These are phyloP conservation scores for Xylogone sp. DNA, from an alignment of 2,329 filamentous ascomycete species.

Conservation along the genomic window DNA sequence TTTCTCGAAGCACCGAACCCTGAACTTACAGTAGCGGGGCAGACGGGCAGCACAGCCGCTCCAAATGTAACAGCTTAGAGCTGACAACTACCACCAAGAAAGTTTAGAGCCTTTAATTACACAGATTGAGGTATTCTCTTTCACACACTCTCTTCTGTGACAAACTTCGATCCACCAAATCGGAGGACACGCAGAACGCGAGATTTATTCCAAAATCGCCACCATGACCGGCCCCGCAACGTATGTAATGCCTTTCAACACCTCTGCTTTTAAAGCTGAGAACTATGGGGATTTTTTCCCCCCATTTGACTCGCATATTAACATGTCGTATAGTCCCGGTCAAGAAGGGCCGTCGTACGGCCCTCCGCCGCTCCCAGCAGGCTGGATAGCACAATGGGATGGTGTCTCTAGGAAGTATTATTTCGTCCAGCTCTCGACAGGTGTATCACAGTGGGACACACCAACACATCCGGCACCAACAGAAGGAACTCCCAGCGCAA, in stretches of 20 bases:
- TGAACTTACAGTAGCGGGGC: too few relatives aligned
- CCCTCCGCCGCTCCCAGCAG: conserved; percentile 57
- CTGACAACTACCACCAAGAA: too few relatives aligned
- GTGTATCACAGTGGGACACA: conserved; percentile 70
- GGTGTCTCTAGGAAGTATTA: conserved; percentile 62
- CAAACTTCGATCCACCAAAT: background rate
- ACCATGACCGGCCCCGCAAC: conserved; percentile 26
- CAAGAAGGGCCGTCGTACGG: conserved; percentile 30
- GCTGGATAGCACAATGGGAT: conserved; percentile 71
- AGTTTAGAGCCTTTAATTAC: too few relatives aligned
- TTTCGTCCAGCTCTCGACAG: conserved; percentile 69
- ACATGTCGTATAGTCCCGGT: conserved; percentile 20
- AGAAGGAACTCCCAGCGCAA: conserved; percentile 54
- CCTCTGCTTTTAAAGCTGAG: conserved; percentile 1
- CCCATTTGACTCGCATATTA: conserved; percentile 6
- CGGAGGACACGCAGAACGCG: background rate
- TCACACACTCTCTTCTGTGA: too few relatives aligned
- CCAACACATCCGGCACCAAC: conserved; percentile 61
- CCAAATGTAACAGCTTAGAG: too few relatives aligned
- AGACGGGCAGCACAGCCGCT: too few relatives aligned
- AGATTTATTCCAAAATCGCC: background rate
- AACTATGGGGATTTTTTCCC: background rate
- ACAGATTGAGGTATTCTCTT: too few relatives aligned
- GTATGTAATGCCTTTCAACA: conserved; percentile 10
- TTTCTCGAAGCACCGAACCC: too few relatives aligned